Base-by-base conservation (phyloP, 2,329 filamentous ascomycete genomes). In the Huntiella bhutanensis region DNA sequence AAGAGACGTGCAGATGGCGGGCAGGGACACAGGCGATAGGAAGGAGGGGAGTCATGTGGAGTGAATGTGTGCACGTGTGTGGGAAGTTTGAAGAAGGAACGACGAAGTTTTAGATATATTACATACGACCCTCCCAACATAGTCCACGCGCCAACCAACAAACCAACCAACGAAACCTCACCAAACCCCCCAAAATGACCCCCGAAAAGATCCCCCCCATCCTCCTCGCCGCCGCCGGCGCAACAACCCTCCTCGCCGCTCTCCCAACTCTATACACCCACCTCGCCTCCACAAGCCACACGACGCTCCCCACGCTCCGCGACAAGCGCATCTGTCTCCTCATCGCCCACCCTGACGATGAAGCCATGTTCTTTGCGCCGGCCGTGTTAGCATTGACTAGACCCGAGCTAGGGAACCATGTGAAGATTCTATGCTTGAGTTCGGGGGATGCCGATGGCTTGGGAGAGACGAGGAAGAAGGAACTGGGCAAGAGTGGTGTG, bases 351-450 rank as follows among this genome's bases (percentile, higher is more conserved):
- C 91, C 91, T 0, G 91, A 98, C 63, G 91, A 98, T 57, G 91
- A 98, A 67, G 91, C 88, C 61, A 98, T 98, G 91, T 98, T 98
- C 70, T 98, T 98, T 64, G 77, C 86, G 52, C 91, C 91, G 0
- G 82, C 85, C 1, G 69, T 96, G 11, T 70, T 92, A 55, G 77
- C 82, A n/a, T 72, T 98, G 49, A 88, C 86, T 13, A 69, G 73
- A 11, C 84, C 85, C 3, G 75, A 78, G 49, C 69, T 80, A 15
- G 82, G 83, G 3, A 96, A 98, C 63, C 85, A 92, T 58, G 72
- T 98, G 57, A 91, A 92, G 64, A 93, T 98, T 52, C 65, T 96
- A 47, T 98, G 91, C 64, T 66, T 98, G 52, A 92, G 83, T 62
- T 88, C 78, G 53, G 87, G 85, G 47, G 71, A 96, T 59, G 86